Percentiles rank a stretch among this genome's conserved stretches.
Conservation (phyloP, 805 yeast species). For the Kodamaea kakaduensis region DNA sequence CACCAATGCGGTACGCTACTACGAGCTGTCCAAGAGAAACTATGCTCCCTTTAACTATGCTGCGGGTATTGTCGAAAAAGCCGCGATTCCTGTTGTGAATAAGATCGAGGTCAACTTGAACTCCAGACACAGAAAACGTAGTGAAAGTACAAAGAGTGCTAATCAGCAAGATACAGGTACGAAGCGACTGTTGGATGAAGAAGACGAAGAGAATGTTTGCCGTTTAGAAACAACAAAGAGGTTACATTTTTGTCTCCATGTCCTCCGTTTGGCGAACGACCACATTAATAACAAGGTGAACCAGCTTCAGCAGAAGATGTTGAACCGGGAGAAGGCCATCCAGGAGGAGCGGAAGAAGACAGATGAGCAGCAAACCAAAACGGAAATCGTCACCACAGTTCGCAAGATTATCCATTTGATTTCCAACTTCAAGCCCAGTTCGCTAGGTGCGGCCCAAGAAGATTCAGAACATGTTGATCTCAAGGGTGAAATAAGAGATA, state of each 20-base stretch:
- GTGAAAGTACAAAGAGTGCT: not conserved
- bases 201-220: conserved; percentile 15
- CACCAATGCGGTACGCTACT: conserved; percentile 46
- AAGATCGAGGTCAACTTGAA: conserved; percentile 45
- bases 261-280: conserved; percentile 75
- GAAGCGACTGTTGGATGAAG: conserved; percentile 20
- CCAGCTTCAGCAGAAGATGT: conserved; percentile 50
- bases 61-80: conserved; percentile 56
- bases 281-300: conserved; percentile 66
- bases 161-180: conserved; percentile 19
- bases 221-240: conserved; percentile 70
- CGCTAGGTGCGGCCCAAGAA: conserved; percentile 19
- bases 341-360: conserved; percentile 17
- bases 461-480: conserved; percentile 19
- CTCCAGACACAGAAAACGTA: conserved; percentile 24
- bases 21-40: conserved; percentile 43
- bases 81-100: conserved; percentile 51
- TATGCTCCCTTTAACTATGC: conserved; percentile 54
- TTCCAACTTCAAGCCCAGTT: conserved; percentile 63
- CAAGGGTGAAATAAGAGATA: conserved; percentile 74
- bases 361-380: conserved; percentile 47
- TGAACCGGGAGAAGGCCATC: conserved; percentile 40
- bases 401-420: conserved; percentile 83
- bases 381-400: conserved; percentile 84
- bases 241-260: conserved; percentile 72